Conservation (phyloP, 305 asterid genomes). For the Fraxinus sp. region DNA sequence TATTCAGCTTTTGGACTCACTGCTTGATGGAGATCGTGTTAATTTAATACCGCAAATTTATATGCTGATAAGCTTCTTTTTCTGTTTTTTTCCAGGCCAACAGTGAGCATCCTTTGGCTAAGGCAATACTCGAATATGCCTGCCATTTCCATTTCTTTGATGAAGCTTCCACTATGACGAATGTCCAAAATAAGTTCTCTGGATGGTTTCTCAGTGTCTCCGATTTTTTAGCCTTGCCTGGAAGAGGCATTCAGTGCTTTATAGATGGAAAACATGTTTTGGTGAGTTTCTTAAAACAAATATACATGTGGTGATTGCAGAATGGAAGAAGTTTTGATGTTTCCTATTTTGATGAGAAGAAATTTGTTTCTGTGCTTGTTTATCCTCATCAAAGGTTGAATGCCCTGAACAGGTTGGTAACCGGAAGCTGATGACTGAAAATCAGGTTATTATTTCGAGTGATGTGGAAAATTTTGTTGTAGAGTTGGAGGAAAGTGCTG, state of each 20-base stretch:
- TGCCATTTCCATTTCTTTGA: constrained; percentile 96
- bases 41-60: no score
- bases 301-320: background rate
- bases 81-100: constrained; percentile 59
- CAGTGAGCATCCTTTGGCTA: constrained; percentile 96
- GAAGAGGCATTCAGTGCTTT: constrained; percentile 85
- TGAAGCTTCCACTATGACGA: constrained; percentile 42
- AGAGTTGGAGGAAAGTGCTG: constrained; percentile 89
- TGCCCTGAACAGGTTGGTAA: constrained; percentile 70
- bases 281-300: constrained; percentile 53
- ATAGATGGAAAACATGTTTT: constrained; percentile 60
- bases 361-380: background rate
- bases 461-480: constrained; percentile 71
- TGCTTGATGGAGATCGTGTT: background rate
- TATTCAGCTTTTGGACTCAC: background rate
- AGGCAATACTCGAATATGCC: constrained; percentile 82
- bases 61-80: constrained; percentile 15
- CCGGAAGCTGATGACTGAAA: constrained; percentile 73
- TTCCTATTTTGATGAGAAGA: background rate
- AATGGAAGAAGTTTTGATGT: background rate
- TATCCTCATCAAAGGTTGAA: constrained; percentile 24
- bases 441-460: constrained; percentile 45
- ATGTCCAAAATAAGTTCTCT: constrained; percentile 49
- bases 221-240: constrained; percentile 81
- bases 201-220: constrained; percentile 84